Percentiles rank a stretch among this genome's conserved stretches.
Conservation (phyloP, 1,284 basidiomycete genomes). For the Leccinum huronense region DNA sequence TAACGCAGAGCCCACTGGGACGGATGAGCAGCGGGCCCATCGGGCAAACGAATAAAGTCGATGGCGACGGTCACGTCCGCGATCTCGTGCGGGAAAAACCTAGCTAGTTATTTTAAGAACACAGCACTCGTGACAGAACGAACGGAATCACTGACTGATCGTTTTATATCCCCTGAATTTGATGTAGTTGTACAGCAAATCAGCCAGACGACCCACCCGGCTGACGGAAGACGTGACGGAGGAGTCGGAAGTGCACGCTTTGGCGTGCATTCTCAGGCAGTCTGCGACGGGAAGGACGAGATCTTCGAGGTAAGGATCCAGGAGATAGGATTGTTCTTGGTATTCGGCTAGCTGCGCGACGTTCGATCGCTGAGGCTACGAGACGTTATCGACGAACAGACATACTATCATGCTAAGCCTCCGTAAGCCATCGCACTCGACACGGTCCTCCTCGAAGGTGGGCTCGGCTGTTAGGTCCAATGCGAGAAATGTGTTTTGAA, state of each 20-base stretch:
- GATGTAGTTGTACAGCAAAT: constrained; percentile 79
- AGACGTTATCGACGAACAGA: constrained; percentile 13
- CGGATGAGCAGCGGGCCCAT: constrained; percentile 44
- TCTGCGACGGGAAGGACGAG: constrained; percentile 80
- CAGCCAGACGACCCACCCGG: constrained; percentile 56
- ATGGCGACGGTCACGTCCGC: constrained; percentile 78
- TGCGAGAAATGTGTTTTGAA: constrained; percentile 53
- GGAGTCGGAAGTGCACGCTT: constrained; percentile 40
- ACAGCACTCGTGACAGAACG: constrained; percentile 1
- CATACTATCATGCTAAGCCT: constrained; percentile 39
- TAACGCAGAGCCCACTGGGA: constrained; percentile 82
- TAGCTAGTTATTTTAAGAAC: constrained; percentile 50
- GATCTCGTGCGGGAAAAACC: constrained; percentile 90
- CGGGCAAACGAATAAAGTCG: constrained; percentile 55
- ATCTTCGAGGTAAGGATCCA: constrained; percentile 92
- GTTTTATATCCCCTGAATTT: constrained; percentile 93
- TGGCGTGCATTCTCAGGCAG: constrained; percentile 61
- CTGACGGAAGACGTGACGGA: constrained; percentile 36
- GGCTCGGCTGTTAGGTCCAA: constrained; percentile 49
- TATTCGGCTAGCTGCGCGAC: constrained; percentile 76
- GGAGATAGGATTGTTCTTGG: constrained; percentile 90
- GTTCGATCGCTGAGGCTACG: constrained; percentile 5
- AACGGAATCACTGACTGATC: constrained; percentile 63
- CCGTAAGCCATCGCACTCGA: constrained; percentile 42
- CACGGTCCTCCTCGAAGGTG: constrained; percentile 47